Conservation (phyloP, 2,329 filamentous ascomycete genomes). For the Fusarium sp. region DNA sequence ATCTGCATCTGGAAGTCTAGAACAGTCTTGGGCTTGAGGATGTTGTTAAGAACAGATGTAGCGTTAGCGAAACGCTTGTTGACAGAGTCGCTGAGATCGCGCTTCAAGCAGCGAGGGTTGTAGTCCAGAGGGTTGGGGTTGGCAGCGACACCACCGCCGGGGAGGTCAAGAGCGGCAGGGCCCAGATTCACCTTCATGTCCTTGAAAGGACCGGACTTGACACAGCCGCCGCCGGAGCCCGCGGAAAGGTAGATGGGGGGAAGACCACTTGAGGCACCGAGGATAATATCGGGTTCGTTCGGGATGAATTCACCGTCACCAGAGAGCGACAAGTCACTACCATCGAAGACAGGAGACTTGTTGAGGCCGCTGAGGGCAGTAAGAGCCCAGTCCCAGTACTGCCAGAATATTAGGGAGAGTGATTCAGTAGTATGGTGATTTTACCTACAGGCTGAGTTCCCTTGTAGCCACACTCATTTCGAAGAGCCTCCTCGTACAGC, state of each 20-base stretch:
- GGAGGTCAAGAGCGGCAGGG: conserved; percentile 45
- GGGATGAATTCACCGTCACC: conserved; percentile 52
- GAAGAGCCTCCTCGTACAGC: conserved; percentile 44
- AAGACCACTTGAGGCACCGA: conserved; percentile 41
- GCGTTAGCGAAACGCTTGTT: conserved; percentile 40
- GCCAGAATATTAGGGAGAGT: neutral
- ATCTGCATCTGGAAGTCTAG: conserved; percentile 55
- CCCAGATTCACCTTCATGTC: conserved; percentile 53
- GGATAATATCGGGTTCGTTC: conserved; percentile 30
- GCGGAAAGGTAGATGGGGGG: conserved; percentile 48
- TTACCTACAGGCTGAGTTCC: conserved; percentile 50
- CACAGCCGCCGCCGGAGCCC: conserved; percentile 64
- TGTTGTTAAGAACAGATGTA: conserved; percentile 47
- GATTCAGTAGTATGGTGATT: neutral
- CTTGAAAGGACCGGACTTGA: conserved; percentile 59
- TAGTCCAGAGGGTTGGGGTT: conserved; percentile 44
- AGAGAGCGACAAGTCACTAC: conserved; percentile 54
- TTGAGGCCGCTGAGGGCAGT: conserved; percentile 47
- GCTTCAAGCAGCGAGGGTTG: conserved; percentile 54
- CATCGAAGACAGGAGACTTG: conserved; percentile 58
- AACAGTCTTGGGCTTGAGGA: conserved; percentile 49
- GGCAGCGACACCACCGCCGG: conserved; percentile 35
- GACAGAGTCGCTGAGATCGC: conserved; percentile 44
- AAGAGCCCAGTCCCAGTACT: conserved; percentile 58
- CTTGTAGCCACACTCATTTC: conserved; percentile 47